Conservation (phyloP, 345 rosid genomes). For the Lepidium africanum region DNA sequence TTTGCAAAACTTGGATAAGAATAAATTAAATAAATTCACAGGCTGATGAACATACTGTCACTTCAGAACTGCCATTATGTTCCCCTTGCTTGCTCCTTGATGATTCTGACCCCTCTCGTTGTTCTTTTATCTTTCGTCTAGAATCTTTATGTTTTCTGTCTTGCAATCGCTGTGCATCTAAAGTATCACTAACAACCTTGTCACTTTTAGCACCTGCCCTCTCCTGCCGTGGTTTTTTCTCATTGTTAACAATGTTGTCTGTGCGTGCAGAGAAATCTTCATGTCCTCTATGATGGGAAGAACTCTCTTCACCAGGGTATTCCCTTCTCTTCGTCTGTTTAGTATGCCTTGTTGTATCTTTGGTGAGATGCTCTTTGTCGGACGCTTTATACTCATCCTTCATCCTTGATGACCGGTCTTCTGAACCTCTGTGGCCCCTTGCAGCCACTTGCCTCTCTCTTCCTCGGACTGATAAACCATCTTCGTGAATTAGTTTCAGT, state of each 20-base stretch:
- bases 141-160: constrained; percentile 67
- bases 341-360: constrained; percentile 50
- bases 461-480: constrained; percentile 49
- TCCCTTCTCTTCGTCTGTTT: constrained; percentile 74
- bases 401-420: constrained; percentile 58
- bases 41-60: constrained; percentile 57
- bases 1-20: constrained; percentile 16
- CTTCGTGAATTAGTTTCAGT: constrained; percentile 50
- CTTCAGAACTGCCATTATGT: constrained; percentile 48
- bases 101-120: constrained; percentile 47
- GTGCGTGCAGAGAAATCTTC: constrained; percentile 54
- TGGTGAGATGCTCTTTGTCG: constrained; percentile 59
- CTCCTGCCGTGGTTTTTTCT: constrained; percentile 67
- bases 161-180: constrained; percentile 53
- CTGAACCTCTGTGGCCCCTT: constrained; percentile 57
- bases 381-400: constrained; percentile 60
- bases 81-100: constrained; percentile 65
- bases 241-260: constrained; percentile 43
- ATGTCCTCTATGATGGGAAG: constrained; percentile 49
- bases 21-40: neutral
- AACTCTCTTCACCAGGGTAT: constrained; percentile 51
- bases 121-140: constrained; percentile 57
- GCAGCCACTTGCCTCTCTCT: constrained; percentile 54
- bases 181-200: constrained; percentile 37
- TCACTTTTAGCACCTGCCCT: constrained; percentile 51